These are phyloP conservation scores for Hypomyces perniciosus DNA, from an alignment of 2,329 filamentous ascomycete genomes.

Conservation along the genomic window DNA sequence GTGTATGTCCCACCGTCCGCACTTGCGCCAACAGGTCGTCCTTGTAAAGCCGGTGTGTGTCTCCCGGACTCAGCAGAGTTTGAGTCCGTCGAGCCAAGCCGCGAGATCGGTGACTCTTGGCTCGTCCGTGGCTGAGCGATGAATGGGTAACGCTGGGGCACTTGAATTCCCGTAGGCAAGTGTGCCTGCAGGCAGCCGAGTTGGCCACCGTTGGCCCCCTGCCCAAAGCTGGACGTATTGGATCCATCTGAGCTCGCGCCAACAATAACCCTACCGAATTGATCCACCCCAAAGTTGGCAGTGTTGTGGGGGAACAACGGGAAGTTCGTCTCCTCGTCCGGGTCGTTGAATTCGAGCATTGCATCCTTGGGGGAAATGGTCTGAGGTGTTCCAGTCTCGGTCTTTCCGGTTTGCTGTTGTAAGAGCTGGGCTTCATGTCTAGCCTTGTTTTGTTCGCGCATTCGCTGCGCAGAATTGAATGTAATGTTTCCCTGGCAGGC, in stretches of 20 bases:
- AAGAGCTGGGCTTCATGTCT: constrained; percentile 49
- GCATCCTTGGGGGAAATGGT: constrained; percentile 96
- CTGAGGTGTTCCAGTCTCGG: constrained; percentile 53
- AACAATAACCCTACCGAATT: constrained; percentile 31
- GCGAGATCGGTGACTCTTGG: constrained; percentile 28
- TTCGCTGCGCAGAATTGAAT: constrained; percentile 51
- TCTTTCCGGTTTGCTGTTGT: constrained; percentile 35
- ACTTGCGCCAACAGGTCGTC: constrained; percentile 55
- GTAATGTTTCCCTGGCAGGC: constrained; percentile 17
- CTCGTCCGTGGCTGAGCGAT: constrained; percentile 32
- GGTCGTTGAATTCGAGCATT: constrained; percentile 74
- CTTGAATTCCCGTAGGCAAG: constrained; percentile 32
- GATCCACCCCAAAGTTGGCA: constrained; percentile 37
- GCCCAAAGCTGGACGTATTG: constrained; percentile 13
- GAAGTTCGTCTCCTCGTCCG: constrained; percentile 62
- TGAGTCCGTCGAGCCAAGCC: constrained; percentile 39
- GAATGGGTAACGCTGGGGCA: constrained; percentile 49
- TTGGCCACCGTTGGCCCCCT: not conserved
- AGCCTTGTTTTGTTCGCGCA: constrained; percentile 56
- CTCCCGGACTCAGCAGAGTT: constrained; percentile 36
- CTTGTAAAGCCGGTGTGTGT: constrained; percentile 28
- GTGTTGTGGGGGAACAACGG: constrained; percentile 66
- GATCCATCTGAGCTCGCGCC: constrained; percentile 15
- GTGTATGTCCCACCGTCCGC: constrained; percentile 88
- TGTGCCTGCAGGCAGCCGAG: constrained; percentile 28